These are phyloP conservation scores for Chytriomyces sp. DNA, from an alignment of 192 early-diverging fungal genomes.

Conservation along the genomic window DNA sequence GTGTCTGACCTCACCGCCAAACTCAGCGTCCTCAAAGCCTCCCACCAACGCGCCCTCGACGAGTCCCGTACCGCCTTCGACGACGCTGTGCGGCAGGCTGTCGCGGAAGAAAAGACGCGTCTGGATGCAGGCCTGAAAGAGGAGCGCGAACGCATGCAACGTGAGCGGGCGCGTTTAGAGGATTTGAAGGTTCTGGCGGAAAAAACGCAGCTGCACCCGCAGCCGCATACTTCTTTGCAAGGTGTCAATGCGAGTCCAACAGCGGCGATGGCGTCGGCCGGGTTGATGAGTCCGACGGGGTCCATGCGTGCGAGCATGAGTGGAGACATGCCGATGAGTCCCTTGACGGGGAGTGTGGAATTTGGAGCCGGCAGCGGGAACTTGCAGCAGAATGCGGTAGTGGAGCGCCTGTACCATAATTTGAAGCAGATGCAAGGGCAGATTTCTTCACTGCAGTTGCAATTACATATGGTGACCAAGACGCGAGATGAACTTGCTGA, in stretches of 20 bases:
- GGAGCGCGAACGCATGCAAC: constrained; percentile 35
- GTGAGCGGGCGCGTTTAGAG: constrained; percentile 25
- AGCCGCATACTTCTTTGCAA: too few species aligned
- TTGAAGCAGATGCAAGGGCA: constrained; percentile 70
- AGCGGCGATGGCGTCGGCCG: background rate
- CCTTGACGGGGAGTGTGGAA: background rate
- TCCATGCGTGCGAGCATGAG: constrained; percentile 7
- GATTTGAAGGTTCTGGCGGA: constrained; percentile 37
- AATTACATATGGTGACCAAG: constrained; percentile 63
- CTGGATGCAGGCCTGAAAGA: background rate
- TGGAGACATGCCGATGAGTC: background rate
- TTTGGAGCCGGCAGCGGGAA: background rate
- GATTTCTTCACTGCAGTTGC: constrained; percentile 62
- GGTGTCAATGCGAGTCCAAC: too few species aligned
- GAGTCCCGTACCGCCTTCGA: constrained; percentile 17
- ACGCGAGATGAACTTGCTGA: constrained; percentile 72
- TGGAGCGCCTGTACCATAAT: constrained; percentile 62
- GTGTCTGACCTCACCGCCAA: constrained; percentile 51
- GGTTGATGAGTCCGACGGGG: background rate
- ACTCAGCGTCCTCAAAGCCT: constrained; percentile 37
- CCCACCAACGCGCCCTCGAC: constrained; percentile 38
- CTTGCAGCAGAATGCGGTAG: constrained; percentile 22
- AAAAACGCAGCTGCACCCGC: background rate
- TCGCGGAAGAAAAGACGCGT: constrained; percentile 32
- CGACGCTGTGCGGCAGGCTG: background rate